Conservation (phyloP, 2,329 filamentous ascomycete genomes). For the Aspergillus intermedius region DNA sequence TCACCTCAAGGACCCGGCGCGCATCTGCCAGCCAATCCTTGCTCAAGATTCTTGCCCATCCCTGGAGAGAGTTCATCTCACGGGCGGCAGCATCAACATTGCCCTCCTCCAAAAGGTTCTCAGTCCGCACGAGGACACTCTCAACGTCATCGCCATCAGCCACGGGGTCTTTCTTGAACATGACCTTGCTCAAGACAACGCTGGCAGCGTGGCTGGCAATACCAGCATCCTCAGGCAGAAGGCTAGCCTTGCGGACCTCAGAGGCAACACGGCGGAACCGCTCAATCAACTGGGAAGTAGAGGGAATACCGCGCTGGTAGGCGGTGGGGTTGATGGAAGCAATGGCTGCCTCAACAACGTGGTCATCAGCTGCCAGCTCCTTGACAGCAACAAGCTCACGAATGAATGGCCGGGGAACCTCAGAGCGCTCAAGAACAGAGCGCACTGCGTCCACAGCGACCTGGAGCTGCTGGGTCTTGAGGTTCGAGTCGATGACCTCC, state of each 20-base stretch:
- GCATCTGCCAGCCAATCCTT: conserved; percentile 91
- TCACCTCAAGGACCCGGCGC: conserved; percentile 85
- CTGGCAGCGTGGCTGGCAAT: conserved; percentile 91
- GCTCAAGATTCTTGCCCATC: conserved; percentile 93
- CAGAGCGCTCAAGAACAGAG: conserved; percentile 68
- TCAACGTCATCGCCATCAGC: conserved; percentile 85
- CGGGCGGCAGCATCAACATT: conserved; percentile 84
- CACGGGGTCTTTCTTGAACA: conserved; percentile 90
- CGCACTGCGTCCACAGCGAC: conserved; percentile 92
- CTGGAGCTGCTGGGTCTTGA: conserved; percentile 92
- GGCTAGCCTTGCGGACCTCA: conserved; percentile 89
- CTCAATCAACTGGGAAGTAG: conserved; percentile 79
- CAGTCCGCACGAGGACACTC: conserved; percentile 81
- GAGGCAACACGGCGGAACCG: conserved; percentile 86
- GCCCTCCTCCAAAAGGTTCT: conserved; percentile 86
- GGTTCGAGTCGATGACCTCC: conserved; percentile 78
- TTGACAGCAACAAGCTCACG: conserved; percentile 90
- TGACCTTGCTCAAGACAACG: conserved; percentile 80
- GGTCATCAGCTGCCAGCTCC: conserved; percentile 76
- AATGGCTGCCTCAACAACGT: conserved; percentile 86
- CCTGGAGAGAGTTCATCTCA: conserved; percentile 87
- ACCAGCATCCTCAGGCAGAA: conserved; percentile 88
- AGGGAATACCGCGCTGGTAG: conserved; percentile 87
- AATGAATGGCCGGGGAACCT: conserved; percentile 76
- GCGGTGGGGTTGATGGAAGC: conserved; percentile 90